Evolutionary conservation across 805 yeast genomes (phyloP).

Genomic region (Candida insectalens): DNA sequence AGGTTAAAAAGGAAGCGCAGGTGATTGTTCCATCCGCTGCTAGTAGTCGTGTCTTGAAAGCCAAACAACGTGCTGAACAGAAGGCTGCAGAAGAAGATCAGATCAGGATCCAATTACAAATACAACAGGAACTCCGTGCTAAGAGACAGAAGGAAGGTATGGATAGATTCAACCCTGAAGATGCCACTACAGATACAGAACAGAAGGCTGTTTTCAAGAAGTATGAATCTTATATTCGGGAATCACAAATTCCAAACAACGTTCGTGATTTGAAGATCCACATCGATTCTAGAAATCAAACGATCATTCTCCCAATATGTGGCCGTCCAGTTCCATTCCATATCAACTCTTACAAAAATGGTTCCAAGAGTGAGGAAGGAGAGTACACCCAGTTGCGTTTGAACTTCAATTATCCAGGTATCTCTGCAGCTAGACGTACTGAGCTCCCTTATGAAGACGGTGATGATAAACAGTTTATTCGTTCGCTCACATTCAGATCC

Average conservation of each 20-base stretch:
- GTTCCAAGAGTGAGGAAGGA: constrained; percentile 93
- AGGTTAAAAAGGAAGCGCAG: constrained; percentile 8
- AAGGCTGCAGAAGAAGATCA: constrained; percentile 67
- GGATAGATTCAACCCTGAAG: constrained; percentile 71
- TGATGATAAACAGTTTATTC: constrained; percentile 75
- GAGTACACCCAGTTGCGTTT: constrained; percentile 84
- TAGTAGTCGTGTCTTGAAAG: constrained; percentile 62
- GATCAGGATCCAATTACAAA: constrained; percentile 71
- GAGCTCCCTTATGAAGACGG: constrained; percentile 89
- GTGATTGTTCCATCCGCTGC: constrained; percentile 16
- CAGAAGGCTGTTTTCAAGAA: constrained; percentile 72
- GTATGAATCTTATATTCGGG: constrained; percentile 91
- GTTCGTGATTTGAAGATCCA: constrained; percentile 80
- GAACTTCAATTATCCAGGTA: constrained; percentile 88
- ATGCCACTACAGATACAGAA: constrained; percentile 54
- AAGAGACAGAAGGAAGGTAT: constrained; percentile 82
- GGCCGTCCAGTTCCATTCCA: constrained; percentile 99
- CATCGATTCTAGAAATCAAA: constrained; percentile 81
- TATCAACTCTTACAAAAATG: constrained; percentile 87
- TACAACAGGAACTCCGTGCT: constrained; percentile 75
- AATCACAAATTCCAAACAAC: constrained; percentile 77
- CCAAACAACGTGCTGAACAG: constrained; percentile 71
- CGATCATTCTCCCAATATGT: constrained; percentile 80
- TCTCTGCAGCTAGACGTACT: constrained; percentile 45
- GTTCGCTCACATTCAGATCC: constrained; percentile 81